Evolutionary conservation across 2,329 filamentous ascomycete genomes (phyloP).

Genomic region (Penicillium digitatum): DNA sequence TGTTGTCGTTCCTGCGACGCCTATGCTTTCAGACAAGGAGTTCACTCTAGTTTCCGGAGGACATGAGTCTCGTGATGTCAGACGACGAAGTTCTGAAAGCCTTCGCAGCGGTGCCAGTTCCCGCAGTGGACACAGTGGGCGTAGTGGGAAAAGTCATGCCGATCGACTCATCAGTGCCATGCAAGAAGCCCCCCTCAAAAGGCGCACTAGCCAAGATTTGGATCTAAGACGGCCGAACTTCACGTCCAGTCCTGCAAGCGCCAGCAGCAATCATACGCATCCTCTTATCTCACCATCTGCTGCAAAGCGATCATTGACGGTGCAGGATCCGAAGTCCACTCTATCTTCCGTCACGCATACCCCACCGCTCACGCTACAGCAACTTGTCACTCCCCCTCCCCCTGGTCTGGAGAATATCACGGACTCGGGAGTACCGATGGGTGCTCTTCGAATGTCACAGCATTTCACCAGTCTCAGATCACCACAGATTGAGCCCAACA

Average conservation of each 20-base stretch:
- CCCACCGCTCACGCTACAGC: conserved; percentile 15
- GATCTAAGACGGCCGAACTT: conserved; percentile 2
- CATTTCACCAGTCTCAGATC: conserved; percentile 13
- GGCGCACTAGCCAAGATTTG: conserved; percentile 13
- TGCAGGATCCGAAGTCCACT: conserved; percentile 11
- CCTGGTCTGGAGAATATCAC: conserved; percentile 31
- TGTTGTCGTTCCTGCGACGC: not conserved
- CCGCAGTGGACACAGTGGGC: conserved; percentile 5
- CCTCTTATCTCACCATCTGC: conserved; percentile 5
- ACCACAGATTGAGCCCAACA: not conserved
- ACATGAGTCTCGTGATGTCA: conserved; percentile 10
- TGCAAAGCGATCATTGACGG: not conserved
- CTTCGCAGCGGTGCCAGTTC: conserved; percentile 33
- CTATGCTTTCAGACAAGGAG: conserved; percentile 32
- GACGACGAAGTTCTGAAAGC: conserved; percentile 26
- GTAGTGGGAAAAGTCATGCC: conserved; percentile 37
- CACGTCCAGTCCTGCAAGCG: conserved; percentile 10
- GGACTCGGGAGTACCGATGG: conserved; percentile 34
- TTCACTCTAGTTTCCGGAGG: conserved; percentile 37
- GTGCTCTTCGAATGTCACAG: conserved; percentile 30
- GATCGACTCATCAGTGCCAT: conserved; percentile 44
- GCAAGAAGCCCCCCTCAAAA: conserved; percentile 29
- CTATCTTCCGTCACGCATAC: conserved; percentile 16
- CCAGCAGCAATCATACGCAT: not conserved
- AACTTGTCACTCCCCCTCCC: conserved; percentile 19